Conservation (phyloP, 768 basidiomycete species). For the Boletales sp. region DNA sequence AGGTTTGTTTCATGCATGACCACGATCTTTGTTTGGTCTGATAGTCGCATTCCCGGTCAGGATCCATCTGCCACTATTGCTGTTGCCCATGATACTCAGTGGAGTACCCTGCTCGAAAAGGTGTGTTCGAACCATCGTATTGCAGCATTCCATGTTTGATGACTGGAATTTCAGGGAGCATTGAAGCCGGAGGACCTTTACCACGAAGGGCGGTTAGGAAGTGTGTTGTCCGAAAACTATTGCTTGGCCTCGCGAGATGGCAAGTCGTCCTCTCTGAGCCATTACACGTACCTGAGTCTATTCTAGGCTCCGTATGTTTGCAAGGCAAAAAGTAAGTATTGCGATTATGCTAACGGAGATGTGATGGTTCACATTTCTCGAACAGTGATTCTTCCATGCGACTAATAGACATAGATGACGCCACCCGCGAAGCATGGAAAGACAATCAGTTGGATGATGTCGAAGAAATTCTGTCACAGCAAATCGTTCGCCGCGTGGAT, state of each 20-base stretch:
- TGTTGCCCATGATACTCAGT: too few relatives aligned
- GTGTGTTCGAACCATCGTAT: too few relatives aligned
- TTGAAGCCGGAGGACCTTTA: slow-evolving; percentile 5
- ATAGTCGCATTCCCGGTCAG: too few relatives aligned
- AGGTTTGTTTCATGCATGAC: background rate
- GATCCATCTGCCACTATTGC: too few relatives aligned
- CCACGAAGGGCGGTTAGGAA: background rate
- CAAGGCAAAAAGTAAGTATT: background rate
- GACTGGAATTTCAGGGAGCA: background rate
- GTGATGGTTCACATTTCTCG: background rate
- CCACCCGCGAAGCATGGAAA: slow-evolving; percentile 1
- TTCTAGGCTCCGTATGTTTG: slow-evolving; percentile 3
- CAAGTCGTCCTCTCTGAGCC: background rate
- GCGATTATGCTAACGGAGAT: background rate
- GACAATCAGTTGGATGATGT: slow-evolving; percentile 4
- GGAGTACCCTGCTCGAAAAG: too few relatives aligned
- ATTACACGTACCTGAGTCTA: background rate
- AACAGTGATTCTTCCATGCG: slow-evolving; percentile 7
- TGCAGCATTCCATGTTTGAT: too few relatives aligned
- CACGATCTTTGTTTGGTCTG: too few relatives aligned
- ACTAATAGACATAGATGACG: background rate
- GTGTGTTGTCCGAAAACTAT: slow-evolving; percentile 5
- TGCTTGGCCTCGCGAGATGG: slow-evolving; percentile 3
- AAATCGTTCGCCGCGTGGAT: background rate
- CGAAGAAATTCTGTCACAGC: slow-evolving; percentile 9